phyloP scores from a whole-genome alignment of 2,329 filamentous ascomycete species.

The Rhinocladiella similis region DNA sequence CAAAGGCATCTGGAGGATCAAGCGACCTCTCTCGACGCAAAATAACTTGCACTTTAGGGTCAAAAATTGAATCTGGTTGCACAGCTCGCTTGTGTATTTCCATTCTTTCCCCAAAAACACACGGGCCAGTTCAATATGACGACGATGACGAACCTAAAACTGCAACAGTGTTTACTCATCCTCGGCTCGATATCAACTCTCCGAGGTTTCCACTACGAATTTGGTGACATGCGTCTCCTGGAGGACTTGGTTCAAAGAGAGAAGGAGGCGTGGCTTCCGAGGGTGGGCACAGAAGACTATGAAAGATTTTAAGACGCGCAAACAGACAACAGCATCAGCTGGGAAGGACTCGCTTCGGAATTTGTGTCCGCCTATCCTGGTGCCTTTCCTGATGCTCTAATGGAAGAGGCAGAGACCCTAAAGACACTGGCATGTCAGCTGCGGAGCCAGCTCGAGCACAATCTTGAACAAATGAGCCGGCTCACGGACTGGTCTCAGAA shows the following conservation, averaged over 20 bases:
- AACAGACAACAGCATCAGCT: not conserved
- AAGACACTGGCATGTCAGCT: not conserved
- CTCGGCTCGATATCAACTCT: not conserved
- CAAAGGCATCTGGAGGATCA: not conserved
- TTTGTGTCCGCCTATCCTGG: not conserved
- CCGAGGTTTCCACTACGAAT: not conserved
- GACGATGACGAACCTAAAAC: not conserved
- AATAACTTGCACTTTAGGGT: not conserved
- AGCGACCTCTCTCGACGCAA: not conserved
- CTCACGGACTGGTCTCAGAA: not conserved
- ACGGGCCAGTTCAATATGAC: not conserved
- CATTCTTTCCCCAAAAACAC: not conserved
- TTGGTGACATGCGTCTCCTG: not conserved
- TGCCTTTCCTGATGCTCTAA: too few relatives aligned
- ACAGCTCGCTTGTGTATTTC: not conserved
- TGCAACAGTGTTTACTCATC: not conserved
- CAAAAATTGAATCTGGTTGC: not conserved
- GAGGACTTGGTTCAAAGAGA: not conserved
- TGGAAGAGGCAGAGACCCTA: not conserved
- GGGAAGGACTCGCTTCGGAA: not conserved
- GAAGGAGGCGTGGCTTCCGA: not conserved
- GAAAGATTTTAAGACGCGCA: not conserved
- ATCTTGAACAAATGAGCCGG: not conserved
- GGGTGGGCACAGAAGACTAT: not conserved
- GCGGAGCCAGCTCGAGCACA: not conserved